Conservation (phyloP, 805 yeast species). For the Yarrowia deformans region DNA sequence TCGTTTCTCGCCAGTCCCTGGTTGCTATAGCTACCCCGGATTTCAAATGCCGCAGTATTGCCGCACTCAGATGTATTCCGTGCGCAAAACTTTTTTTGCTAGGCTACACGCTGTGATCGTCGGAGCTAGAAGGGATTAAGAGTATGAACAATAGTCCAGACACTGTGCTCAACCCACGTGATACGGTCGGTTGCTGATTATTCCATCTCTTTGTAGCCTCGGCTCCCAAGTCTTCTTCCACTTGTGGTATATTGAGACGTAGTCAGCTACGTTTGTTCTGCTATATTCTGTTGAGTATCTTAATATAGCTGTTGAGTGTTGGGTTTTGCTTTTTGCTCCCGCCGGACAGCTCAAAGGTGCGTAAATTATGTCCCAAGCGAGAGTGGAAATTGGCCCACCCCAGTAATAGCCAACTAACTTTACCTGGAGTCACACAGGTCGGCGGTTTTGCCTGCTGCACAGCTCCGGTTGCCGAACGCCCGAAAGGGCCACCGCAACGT, state of each 20-base stretch:
- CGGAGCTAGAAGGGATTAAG: slow-evolving; percentile 5
- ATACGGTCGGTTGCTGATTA: not conserved
- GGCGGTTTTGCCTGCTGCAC: not conserved
- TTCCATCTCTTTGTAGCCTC: not conserved
- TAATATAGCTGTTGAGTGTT: slow-evolving; percentile 26
- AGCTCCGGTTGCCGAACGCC: slow-evolving; percentile 11
- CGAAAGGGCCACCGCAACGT: slow-evolving; percentile 24
- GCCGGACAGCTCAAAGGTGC: slow-evolving; percentile 8
- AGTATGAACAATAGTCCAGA: slow-evolving; percentile 7
- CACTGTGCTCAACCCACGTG: not conserved
- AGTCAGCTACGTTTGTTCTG: slow-evolving; percentile 4
- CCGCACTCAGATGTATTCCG: slow-evolving; percentile 1
- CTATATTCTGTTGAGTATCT: slow-evolving; percentile 27
- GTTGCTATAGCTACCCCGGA: slow-evolving; percentile 32
- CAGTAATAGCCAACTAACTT: not conserved
- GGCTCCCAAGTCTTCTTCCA: no score
- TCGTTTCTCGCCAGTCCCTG: not conserved
- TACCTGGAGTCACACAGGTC: not conserved
- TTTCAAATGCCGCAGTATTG: slow-evolving; percentile 26
- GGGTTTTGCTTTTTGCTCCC: slow-evolving; percentile 6
- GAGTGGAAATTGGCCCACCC: not conserved
- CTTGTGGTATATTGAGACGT: slow-evolving; percentile 2
- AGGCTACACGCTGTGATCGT: not conserved
- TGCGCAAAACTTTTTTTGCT: not conserved
- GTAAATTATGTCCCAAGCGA: slow-evolving; percentile 21